phyloP scores from a whole-genome alignment of 2,329 filamentous ascomycete species.

The Orbilia brochopaga region DNA sequence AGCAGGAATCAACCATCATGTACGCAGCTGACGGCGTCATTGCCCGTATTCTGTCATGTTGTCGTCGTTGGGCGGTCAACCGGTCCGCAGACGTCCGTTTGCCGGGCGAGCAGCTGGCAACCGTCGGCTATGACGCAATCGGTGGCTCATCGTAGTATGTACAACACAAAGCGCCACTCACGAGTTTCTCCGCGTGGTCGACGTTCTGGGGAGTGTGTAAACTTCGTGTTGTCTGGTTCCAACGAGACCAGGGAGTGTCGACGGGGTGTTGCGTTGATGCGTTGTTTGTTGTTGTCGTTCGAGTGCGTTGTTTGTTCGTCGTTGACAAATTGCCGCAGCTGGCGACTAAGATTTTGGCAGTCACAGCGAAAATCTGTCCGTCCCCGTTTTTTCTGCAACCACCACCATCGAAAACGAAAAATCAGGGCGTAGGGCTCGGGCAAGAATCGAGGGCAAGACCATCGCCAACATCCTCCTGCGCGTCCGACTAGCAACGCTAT shows the following conservation, averaged over 20 bases:
- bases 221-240: too few species aligned
- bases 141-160: too few species aligned
- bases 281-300: conserved; percentile 13
- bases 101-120: too few species aligned
- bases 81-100: not conserved
- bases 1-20: not conserved
- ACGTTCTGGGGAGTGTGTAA: too few species aligned
- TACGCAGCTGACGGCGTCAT: too few species aligned
- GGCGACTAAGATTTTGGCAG: conserved; percentile 26
- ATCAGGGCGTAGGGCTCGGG: conserved; percentile 50
- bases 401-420: conserved; percentile 39
- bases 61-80: not conserved
- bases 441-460: conserved; percentile 50
- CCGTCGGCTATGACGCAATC: too few species aligned
- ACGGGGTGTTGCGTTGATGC: not conserved
- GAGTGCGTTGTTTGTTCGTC: conserved; percentile 9
- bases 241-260: conserved; percentile 1
- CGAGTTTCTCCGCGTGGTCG: not conserved
- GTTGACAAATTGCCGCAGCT: not conserved
- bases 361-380: conserved; percentile 26
- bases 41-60: not conserved
- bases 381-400: conserved; percentile 28
- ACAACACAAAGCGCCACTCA: too few species aligned
- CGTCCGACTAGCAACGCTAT: conserved; percentile 42
- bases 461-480: conserved; percentile 46